Evolutionary conservation across 495 filamentous ascomycete species (phyloP).

Genomic region (Paragyromitra xinjiangensis): DNA sequence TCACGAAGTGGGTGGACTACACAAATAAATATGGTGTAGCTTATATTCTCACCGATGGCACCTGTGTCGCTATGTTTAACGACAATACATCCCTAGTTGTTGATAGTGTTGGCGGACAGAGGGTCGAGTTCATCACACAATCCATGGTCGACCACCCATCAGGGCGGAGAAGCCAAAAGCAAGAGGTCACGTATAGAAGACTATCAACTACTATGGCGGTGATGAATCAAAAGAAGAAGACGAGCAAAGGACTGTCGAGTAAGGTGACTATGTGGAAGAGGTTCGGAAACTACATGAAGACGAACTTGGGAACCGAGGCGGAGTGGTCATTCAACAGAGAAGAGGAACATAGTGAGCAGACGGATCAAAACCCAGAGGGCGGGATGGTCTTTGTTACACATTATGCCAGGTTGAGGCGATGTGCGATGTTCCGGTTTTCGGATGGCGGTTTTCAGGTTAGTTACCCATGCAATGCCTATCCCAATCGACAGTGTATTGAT

Average conservation of each 20-base stretch:
- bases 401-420: slow-evolving; percentile 52
- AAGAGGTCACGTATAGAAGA: slow-evolving; percentile 62
- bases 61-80: slow-evolving; percentile 81
- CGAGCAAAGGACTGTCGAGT: slow-evolving; percentile 66
- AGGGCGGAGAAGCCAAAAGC: slow-evolving; percentile 42
- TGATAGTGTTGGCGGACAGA: slow-evolving; percentile 63
- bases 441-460: slow-evolving; percentile 84
- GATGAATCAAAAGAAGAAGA: slow-evolving; percentile 80
- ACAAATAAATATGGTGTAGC: slow-evolving; percentile 89
- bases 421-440: slow-evolving; percentile 65
- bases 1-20: slow-evolving; percentile 95
- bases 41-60: slow-evolving; percentile 85
- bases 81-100: slow-evolving; percentile 71
- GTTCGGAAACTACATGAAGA: slow-evolving; percentile 92
- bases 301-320: slow-evolving; percentile 54
- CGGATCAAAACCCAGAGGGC: slow-evolving; percentile 84
- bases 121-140: slow-evolving; percentile 57
- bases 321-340: slow-evolving; percentile 63
- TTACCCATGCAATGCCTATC: slow-evolving; percentile 18
- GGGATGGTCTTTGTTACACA: slow-evolving; percentile 54
- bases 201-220: slow-evolving; percentile 70
- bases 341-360: slow-evolving; percentile 82
- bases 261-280: slow-evolving; percentile 85
- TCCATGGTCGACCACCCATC: slow-evolving; percentile 60
- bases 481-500: slow-evolving; percentile 17